A percentile compares a stretch with the other conserved stretches of the same genome.
Conservation (phyloP, 169 alveolate species). For the Plasmodium coatneyi region DNA sequence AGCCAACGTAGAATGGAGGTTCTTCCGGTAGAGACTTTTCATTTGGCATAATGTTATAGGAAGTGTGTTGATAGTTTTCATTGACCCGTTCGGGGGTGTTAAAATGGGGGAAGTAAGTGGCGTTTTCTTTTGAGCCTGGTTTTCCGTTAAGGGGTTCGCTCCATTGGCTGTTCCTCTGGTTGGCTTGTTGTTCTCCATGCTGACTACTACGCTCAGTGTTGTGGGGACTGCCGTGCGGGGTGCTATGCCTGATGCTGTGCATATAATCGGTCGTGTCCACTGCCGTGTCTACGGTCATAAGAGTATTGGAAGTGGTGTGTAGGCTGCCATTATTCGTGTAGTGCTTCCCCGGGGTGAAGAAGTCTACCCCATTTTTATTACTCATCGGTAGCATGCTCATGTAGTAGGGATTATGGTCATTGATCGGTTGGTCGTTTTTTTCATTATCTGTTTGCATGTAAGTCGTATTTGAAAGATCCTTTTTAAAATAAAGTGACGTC, state of each 20-base stretch:
- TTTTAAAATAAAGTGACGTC: background rate
- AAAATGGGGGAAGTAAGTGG: background rate
- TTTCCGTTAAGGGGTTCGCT: background rate
- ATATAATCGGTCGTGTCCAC: background rate
- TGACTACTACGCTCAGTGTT: background rate
- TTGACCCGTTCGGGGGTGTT: constrained; percentile 4
- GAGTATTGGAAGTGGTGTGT: constrained; percentile 3
- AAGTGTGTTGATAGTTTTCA: background rate
- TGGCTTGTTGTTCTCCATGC: background rate
- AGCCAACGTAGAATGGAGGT: background rate
- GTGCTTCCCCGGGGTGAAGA: background rate
- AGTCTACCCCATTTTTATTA: background rate
- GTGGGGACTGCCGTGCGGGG: background rate
- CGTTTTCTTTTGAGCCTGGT: background rate
- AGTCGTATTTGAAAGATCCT: background rate
- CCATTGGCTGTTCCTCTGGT: background rate
- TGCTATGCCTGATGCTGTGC: background rate
- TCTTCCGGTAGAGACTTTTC: background rate
- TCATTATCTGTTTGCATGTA: background rate
- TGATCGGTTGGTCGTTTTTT: background rate
- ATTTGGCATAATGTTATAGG: background rate
- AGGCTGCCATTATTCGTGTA: background rate
- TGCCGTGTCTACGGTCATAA: constrained; percentile 12
- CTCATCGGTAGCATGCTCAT: background rate
- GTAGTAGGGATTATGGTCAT: background rate